Evolutionary conservation across 2,329 filamentous ascomycete species (phyloP).

Genomic region (Orbilia javanica): DNA sequence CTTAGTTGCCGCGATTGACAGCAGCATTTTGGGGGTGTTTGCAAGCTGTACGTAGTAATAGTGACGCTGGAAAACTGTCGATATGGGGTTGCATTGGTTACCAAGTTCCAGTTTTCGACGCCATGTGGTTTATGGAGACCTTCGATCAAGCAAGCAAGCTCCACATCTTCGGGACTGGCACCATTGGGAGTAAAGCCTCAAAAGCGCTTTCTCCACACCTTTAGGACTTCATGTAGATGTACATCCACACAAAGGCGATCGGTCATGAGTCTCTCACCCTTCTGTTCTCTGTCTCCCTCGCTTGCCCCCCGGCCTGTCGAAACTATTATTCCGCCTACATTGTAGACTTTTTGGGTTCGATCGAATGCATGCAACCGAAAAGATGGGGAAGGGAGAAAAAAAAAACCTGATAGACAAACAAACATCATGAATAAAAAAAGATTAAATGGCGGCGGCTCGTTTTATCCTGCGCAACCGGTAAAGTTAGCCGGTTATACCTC

Average conservation of each 20-base stretch:
- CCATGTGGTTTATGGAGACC: conserved; percentile 48
- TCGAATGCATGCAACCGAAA: conserved; percentile 6
- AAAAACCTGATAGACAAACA: neutral
- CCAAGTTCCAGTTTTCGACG: conserved; percentile 41
- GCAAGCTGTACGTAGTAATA: conserved; percentile 20
- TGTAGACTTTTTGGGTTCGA: conserved; percentile 16
- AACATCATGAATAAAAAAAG: neutral
- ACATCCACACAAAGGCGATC: neutral
- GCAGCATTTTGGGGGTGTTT: conserved; percentile 12
- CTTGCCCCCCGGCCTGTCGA: conserved; percentile 7
- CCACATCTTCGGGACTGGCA: conserved; percentile 48
- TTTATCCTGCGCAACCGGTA: conserved; percentile 53
- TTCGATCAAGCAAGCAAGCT: conserved; percentile 32
- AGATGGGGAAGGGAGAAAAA: conserved; percentile 13
- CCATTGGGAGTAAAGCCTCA: conserved; percentile 23
- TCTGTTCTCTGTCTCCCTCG: conserved; percentile 9
- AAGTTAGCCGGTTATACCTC: conserved; percentile 53
- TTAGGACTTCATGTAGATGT: conserved; percentile 8
- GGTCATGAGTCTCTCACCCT: conserved; percentile 1
- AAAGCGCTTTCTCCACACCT: conserved; percentile 18
- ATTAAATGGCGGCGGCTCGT: conserved; percentile 18
- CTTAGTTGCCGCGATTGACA: conserved; percentile 21
- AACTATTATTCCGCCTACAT: conserved; percentile 31
- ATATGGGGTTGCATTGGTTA: conserved; percentile 54
- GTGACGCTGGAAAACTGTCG: conserved; percentile 21